These are phyloP conservation scores for Apophysomyces variabilis DNA, from an alignment of 371 early-diverging fungal species.

Conservation along the genomic window DNA sequence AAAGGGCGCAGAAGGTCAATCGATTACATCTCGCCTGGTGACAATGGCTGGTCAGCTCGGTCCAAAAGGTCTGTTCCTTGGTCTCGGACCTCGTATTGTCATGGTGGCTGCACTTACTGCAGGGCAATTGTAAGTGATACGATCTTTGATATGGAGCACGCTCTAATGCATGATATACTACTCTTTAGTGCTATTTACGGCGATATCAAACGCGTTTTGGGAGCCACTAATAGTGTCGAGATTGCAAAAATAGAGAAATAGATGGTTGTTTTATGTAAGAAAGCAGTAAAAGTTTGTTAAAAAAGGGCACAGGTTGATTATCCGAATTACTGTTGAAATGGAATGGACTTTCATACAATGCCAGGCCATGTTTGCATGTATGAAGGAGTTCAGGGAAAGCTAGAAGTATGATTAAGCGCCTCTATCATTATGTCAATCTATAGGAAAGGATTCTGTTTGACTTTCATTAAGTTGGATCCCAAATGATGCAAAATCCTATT, in stretches of 20 bases:
- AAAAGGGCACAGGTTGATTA: too few relatives aligned
- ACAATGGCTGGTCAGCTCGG: slow-evolving; percentile 69
- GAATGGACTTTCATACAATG: too few relatives aligned
- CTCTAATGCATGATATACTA: too few relatives aligned
- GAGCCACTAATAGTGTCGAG: slow-evolving; percentile 71
- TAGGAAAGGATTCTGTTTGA: too few relatives aligned
- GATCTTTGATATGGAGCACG: too few relatives aligned
- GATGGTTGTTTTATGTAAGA: not conserved
- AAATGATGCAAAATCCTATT: too few relatives aligned
- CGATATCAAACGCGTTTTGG: slow-evolving; percentile 75
- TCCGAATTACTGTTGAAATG: too few relatives aligned
- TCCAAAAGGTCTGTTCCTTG: slow-evolving; percentile 67
- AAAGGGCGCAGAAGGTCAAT: slow-evolving; percentile 66
- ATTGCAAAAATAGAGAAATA: slow-evolving; percentile 39
- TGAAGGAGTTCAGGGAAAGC: too few relatives aligned
- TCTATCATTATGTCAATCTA: too few relatives aligned
- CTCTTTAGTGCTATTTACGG: slow-evolving; percentile 51
- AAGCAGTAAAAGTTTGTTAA: not conserved
- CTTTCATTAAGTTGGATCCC: too few relatives aligned
- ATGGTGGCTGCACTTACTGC: slow-evolving; percentile 83
- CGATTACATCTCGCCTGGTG: slow-evolving; percentile 59
- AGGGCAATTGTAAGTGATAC: slow-evolving; percentile 59
- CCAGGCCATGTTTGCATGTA: too few relatives aligned
- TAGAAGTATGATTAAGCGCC: too few relatives aligned
- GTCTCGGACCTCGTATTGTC: slow-evolving; percentile 78